Conservation (phyloP, 1,139 yeast species). For the Yamadazyma triangularis region DNA sequence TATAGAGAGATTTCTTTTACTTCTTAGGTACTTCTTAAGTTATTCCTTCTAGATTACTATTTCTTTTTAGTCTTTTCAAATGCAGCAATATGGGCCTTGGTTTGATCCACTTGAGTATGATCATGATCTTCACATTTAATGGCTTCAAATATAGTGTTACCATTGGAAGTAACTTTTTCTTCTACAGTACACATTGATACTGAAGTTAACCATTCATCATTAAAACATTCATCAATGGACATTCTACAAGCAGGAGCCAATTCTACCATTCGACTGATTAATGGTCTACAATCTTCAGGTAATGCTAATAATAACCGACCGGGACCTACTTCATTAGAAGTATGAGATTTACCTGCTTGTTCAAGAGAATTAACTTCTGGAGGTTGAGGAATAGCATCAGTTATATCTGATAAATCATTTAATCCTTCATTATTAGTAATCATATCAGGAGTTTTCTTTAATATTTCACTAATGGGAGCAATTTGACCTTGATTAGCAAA, state of each 20-base stretch:
- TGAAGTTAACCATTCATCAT: slow-evolving; percentile 68
- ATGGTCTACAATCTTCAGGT: slow-evolving; percentile 62
- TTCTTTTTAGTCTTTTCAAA: slow-evolving; percentile 72
- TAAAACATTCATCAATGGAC: slow-evolving; percentile 77
- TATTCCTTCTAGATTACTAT: too few species aligned
- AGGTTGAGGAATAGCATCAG: slow-evolving; percentile 21
- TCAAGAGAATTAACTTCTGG: slow-evolving; percentile 14
- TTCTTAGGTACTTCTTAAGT: too few species aligned
- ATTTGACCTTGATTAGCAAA: slow-evolving; percentile 50
- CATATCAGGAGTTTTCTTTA: slow-evolving; percentile 34
- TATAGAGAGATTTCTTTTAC: too few species aligned
- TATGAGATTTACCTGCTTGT: slow-evolving; percentile 39
- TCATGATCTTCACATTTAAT: slow-evolving; percentile 54
- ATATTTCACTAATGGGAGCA: slow-evolving; percentile 34
- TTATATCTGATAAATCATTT: slow-evolving; percentile 26
- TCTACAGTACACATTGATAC: slow-evolving; percentile 67
- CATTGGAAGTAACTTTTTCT: slow-evolving; percentile 28
- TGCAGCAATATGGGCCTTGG: slow-evolving; percentile 93
- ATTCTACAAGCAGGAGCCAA: slow-evolving; percentile 84
- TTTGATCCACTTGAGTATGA: slow-evolving; percentile 87
- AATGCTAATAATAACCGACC: slow-evolving; percentile 65
- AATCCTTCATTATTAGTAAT: slow-evolving; percentile 11
- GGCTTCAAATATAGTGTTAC: slow-evolving; percentile 29
- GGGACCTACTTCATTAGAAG: slow-evolving; percentile 63
- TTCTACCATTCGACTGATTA: slow-evolving; percentile 72